phyloP scores from a whole-genome alignment of 2,329 filamentous ascomycete genomes.

The Chrysosphaeria jannelii region DNA sequence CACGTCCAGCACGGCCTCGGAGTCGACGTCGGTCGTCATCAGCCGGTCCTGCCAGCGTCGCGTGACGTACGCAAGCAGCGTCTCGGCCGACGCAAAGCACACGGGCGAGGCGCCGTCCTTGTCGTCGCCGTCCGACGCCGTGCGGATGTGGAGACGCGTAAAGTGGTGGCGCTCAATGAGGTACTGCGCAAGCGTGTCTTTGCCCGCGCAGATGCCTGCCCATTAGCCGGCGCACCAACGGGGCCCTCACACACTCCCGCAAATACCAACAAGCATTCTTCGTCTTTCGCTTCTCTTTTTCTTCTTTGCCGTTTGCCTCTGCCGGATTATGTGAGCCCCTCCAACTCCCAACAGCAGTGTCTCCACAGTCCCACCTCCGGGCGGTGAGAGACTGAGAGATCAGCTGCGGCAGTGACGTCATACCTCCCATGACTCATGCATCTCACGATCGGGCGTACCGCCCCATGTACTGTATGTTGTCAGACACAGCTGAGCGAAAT shows the following conservation, averaged over 20 bases:
- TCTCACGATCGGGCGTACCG: too few relatives aligned
- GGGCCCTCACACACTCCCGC: slow-evolving; percentile 28
- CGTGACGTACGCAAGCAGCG: slow-evolving; percentile 57
- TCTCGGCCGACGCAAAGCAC: slow-evolving; percentile 26
- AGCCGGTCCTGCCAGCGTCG: slow-evolving; percentile 55
- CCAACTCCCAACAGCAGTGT: too few relatives aligned
- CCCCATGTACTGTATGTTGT: not conserved
- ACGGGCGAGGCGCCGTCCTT: not conserved
- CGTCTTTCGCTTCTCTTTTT: too few relatives aligned
- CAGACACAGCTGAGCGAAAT: not conserved
- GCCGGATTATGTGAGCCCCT: too few relatives aligned
- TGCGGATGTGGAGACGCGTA: slow-evolving; percentile 31
- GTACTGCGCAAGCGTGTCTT: slow-evolving; percentile 68
- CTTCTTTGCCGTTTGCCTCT: too few relatives aligned
- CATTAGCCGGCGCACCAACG: slow-evolving; percentile 74
- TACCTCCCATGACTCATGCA: too few relatives aligned
- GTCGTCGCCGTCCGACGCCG: not conserved
- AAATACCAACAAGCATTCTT: too few relatives aligned
- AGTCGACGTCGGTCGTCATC: slow-evolving; percentile 61
- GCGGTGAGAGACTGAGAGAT: too few relatives aligned
- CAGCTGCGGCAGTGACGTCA: too few relatives aligned
- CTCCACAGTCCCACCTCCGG: too few relatives aligned
- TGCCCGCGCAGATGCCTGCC: slow-evolving; percentile 72
- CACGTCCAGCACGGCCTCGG: slow-evolving; percentile 40
- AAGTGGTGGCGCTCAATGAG: slow-evolving; percentile 65